Percentiles rank a stretch among this genome's conserved stretches.
Evolutionary conservation across 495 filamentous ascomycete species (phyloP).

Genomic region (Penicillium bialowiezense): DNA sequence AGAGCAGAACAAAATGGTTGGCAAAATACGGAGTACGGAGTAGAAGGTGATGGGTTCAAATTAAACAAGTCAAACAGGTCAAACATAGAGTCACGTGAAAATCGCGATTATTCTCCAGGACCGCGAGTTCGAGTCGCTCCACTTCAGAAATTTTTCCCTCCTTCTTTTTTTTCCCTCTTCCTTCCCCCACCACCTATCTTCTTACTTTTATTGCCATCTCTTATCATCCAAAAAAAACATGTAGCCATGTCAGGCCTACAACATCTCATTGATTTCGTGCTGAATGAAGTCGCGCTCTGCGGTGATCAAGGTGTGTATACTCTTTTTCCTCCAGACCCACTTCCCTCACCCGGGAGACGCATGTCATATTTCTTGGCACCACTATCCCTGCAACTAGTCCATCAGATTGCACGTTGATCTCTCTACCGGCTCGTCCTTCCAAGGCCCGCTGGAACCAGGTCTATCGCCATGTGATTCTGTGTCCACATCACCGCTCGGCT

Average conservation of each 20-base stretch:
- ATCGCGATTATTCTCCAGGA: conserved; percentile 2
- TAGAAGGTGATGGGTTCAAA: no score
- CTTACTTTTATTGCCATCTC: neutral
- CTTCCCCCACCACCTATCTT: neutral
- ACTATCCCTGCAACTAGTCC: neutral
- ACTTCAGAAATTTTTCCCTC: conserved; percentile 24
- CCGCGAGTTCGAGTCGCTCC: conserved; percentile 38
- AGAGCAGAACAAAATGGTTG: no score
- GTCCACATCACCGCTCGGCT: no score
- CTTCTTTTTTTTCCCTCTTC: conserved; percentile 8
- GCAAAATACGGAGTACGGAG: no score
- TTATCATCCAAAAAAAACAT: conserved; percentile 13
- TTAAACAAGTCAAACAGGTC: conserved; percentile 3
- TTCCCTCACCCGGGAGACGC: conserved; percentile 12
- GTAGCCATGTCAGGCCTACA: conserved; percentile 63
- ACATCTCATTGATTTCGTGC: conserved; percentile 65
- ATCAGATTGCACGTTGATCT: no score
- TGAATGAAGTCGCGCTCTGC: conserved; percentile 67
- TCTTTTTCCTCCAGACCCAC: conserved; percentile 22
- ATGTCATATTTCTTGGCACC: conserved; percentile 7
- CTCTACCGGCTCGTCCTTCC: no score
- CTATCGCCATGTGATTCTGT: no score
- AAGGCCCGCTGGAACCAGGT: no score
- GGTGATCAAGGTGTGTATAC: conserved; percentile 66
- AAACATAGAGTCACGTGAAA: neutral